Percentiles rank a stretch among this genome's conserved stretches.
Evolutionary conservation across 306 rosid genomes (phyloP).

Genomic region (Geum urbanum): DNA sequence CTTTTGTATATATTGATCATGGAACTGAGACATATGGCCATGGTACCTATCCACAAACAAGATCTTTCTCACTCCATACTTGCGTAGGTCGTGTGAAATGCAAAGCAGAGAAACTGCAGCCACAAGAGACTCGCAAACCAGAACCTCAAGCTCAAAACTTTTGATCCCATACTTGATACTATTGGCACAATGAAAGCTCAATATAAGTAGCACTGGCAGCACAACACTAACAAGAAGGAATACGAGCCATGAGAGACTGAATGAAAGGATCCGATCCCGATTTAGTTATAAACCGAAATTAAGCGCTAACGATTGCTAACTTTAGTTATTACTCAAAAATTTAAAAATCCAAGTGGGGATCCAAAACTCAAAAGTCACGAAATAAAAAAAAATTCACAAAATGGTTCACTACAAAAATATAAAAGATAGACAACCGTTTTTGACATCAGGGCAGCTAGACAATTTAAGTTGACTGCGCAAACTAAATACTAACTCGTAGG

Average conservation of each 20-base stretch:
- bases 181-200: constrained; percentile 19
- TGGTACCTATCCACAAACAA: constrained; percentile 41
- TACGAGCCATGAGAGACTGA: constrained; percentile 38
- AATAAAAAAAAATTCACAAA: too few relatives aligned
- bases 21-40: constrained; percentile 33
- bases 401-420: too few relatives aligned
- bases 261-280: too few relatives aligned
- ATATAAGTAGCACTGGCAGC: constrained; percentile 25
- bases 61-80: constrained; percentile 44
- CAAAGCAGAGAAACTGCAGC: constrained; percentile 45
- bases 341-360: too few relatives aligned
- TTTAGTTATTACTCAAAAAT: too few relatives aligned
- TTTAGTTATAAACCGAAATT: too few relatives aligned
- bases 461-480: too few relatives aligned
- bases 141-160: constrained; percentile 38
- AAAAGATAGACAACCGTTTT: too few relatives aligned
- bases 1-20: constrained; percentile 32
- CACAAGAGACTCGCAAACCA: constrained; percentile 32
- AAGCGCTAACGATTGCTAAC: too few relatives aligned
- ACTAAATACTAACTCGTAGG: too few relatives aligned
- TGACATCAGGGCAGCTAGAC: too few relatives aligned
- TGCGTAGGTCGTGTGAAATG: constrained; percentile 42
- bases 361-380: too few relatives aligned
- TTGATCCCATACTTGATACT: constrained; percentile 37
- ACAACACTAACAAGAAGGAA: constrained; percentile 37